phyloP scores from a whole-genome alignment of 1,284 basidiomycete genomes.

The Trametes sp. region DNA sequence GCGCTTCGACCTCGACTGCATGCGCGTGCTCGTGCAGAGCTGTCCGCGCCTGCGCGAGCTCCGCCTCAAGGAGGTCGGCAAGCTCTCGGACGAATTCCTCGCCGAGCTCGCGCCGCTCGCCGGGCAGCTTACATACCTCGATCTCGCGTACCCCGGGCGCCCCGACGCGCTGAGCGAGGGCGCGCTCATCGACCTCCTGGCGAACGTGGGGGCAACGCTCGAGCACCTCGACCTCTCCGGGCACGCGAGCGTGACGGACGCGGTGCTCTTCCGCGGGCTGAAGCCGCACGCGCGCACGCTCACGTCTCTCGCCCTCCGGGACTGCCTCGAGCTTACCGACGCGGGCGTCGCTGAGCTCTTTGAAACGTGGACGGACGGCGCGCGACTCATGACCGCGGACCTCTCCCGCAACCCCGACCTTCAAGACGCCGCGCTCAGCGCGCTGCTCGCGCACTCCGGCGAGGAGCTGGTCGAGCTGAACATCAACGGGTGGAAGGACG shows the following conservation, averaged over 20 bases:
- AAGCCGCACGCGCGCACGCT: constrained; percentile 60
- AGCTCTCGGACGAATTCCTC: constrained; percentile 73
- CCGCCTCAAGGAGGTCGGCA: constrained; percentile 82
- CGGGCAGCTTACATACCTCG: constrained; percentile 55
- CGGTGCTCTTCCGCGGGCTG: constrained; percentile 69
- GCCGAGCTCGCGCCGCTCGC: constrained; percentile 56
- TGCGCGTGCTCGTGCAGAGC: constrained; percentile 66
- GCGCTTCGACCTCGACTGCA: constrained; percentile 82
- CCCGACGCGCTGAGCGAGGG: constrained; percentile 52
- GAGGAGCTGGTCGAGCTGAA: constrained; percentile 66
- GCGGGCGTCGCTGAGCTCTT: constrained; percentile 77
- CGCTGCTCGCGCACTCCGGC: constrained; percentile 79
- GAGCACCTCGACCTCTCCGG: constrained; percentile 70
- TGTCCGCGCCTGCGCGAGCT: constrained; percentile 76
- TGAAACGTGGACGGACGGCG: constrained; percentile 40
- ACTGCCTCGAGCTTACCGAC: constrained; percentile 73
- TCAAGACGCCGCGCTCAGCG: constrained; percentile 62
- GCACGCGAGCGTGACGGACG: constrained; percentile 64
- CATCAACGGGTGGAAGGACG: constrained; percentile 81
- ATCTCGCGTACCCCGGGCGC: constrained; percentile 53
- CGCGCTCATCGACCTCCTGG: constrained; percentile 59
- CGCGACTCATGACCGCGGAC: constrained; percentile 58
- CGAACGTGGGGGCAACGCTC: constrained; percentile 46
- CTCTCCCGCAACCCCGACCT: constrained; percentile 71
- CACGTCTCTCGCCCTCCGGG: constrained; percentile 62